Base-by-base conservation (phyloP, 2,329 filamentous ascomycete genomes). In the Xylaria sp. region DNA sequence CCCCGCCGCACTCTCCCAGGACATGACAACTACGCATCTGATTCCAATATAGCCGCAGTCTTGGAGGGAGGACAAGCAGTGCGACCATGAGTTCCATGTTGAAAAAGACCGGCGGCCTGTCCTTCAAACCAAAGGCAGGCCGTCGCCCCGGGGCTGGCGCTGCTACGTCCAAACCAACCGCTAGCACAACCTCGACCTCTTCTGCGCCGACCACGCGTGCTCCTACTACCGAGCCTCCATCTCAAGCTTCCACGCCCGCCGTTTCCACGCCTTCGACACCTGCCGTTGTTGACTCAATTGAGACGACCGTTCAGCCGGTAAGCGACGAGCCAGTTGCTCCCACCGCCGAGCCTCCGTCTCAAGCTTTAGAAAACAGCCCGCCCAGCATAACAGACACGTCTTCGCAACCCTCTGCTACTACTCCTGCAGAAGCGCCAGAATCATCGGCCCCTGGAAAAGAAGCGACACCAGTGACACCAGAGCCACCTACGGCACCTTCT, bases 71-170 rank as follows among this genome's bases (percentile, higher is more conserved):
- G 38, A 62, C 38, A 20, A 60, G 15, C 2, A 67, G 26, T 42
- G 68, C 56, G 68, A 61, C 66, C 66, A 90, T 92, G 84, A 89
- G 86, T 81, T 87, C 85, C 68, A 90, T 91, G 81, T 85, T 90
- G 79, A 92, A 92, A 81, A 92, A 92, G 80, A 83, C 85, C 74
- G 85, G 83, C 76, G 84, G 85, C 73, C 81, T 85, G 66, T 84
- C 84, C 81, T 93, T 93, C 82, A 92, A 92, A 78, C 91, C 91
- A 53, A 93, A 92, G 81, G 87, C 87, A 72, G 78, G 81, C 40
- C 83, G 84, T 72, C 87, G 89, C 76, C 84, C 86, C 67, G 82
- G 84, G 69, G 82, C 83, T 71, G 80, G 82, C 64, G 78, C 82
- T 51, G 65, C 75, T 20, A 23, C 75, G 11, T 56, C 53, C 20